Evolutionary conservation across 352 stramenopile genomes (phyloP), one percentile per base, ranked within the genome.

Genomic region (Aphanomyces cochlioides): DNA sequence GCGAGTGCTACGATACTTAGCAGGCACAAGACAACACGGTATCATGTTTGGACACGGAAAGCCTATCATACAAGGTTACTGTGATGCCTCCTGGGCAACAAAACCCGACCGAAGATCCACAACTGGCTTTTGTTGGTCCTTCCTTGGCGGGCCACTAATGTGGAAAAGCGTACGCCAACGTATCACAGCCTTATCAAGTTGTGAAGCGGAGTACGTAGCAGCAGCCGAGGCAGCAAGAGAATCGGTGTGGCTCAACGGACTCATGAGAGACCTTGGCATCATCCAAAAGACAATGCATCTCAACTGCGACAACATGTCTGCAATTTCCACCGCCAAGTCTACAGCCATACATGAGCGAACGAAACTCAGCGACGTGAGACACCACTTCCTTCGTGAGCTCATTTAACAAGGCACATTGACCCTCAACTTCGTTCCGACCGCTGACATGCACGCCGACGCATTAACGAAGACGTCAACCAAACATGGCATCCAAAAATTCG

Each of bases 311-410:
- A 74, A 76, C 63, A 5, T 72, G 69, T 15, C 45, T 3, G 63
- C 73, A 15, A 77, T 77, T 15, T 37, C 66, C 12, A 48, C 72
- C 39, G 60, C 60, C 4, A 57, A 36, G 6, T 60, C 67, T 28
- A 41, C 71, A 5, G 12, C 39, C 17, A 73, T 57, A 19, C 59
- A 73, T n/a, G 53, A 61, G n/a, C 37, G 61, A n/a, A 69, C 73
- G 6, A 77, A 77, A 66, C 73, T 75, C 36, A 68, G 76, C 13
- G 73, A 76, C 39, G 72, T 71, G 0, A 39, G 63, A 4, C 56
- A 75, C 56, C 66, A 77, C 38, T 76, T 77, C 65, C 70, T 74
- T 5, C 66, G 71, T 12, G 45, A 76, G 47, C 69, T 69, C 17
- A 61, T 74, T 28, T 40, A 63, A 47, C 41, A 21, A 36, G 59